Percentiles rank a stretch among this genome's conserved stretches.
These are phyloP conservation scores for Blastobotrys americana DNA, from an alignment of 805 yeast species.

Conservation along the genomic window DNA sequence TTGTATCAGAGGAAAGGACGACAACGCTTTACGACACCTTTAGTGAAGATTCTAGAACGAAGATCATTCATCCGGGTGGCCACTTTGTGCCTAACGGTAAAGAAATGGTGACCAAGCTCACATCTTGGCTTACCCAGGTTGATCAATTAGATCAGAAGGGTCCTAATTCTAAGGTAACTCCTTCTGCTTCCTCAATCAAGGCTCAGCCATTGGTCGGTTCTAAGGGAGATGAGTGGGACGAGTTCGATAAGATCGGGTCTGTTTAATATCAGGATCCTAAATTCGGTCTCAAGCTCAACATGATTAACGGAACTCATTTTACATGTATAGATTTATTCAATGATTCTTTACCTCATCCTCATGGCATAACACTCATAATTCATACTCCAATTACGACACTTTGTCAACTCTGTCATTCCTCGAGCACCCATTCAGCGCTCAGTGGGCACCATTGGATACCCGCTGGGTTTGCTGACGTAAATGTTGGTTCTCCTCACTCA, in stretches of 20 bases:
- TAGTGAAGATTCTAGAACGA: constrained; percentile 36
- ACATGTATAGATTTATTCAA: too few species aligned
- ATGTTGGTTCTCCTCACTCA: constrained; percentile 10
- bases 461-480: too few species aligned
- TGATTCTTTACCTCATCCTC: too few species aligned
- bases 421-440: too few species aligned
- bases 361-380: too few species aligned
- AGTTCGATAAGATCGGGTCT: constrained; percentile 31
- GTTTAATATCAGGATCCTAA: too few species aligned
- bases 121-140: constrained; percentile 22
- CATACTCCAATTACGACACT: too few species aligned
- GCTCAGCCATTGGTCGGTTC: constrained; percentile 9
- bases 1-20: constrained; percentile 70
- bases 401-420: too few species aligned
- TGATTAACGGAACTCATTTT: too few species aligned
- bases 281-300: too few species aligned
- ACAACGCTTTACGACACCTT: constrained; percentile 51
- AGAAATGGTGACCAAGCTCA: constrained; percentile 34
- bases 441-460: too few species aligned
- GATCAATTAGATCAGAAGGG: constrained; percentile 4
- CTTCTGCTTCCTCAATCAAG: background rate
- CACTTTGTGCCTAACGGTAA: constrained; percentile 92
- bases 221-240: constrained; percentile 32
- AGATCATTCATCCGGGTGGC: constrained; percentile 87
- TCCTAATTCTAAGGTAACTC: background rate